Conservation (phyloP, 2,329 filamentous ascomycete species). For the Bipolaris oryzae region DNA sequence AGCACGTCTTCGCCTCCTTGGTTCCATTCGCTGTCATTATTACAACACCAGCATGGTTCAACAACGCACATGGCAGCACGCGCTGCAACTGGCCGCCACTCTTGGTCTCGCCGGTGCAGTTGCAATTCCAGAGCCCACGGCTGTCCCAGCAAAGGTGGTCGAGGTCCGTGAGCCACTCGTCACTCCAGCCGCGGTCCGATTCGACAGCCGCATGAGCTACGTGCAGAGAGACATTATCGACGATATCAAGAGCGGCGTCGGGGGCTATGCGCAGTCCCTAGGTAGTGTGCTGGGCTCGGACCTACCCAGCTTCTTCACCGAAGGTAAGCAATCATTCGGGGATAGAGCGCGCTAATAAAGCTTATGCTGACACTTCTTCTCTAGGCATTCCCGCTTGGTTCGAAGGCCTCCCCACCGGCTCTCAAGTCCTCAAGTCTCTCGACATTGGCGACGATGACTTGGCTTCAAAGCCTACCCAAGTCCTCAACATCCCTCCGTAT, state of each 20-base stretch:
- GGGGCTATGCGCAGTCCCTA: constrained; percentile 38
- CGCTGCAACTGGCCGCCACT: constrained; percentile 31
- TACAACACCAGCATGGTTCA: constrained; percentile 21
- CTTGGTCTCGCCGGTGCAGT: constrained; percentile 32
- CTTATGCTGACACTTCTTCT: constrained; percentile 24
- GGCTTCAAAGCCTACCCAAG: constrained; percentile 68
- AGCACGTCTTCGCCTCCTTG: constrained; percentile 8
- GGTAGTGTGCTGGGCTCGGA: constrained; percentile 44
- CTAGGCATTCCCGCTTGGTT: constrained; percentile 69
- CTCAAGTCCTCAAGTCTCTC: constrained; percentile 66
- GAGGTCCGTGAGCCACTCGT: constrained; percentile 38
- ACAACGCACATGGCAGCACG: constrained; percentile 21
- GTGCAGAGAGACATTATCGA: constrained; percentile 41
- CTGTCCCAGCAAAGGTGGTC: constrained; percentile 39
- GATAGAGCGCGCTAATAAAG: constrained; percentile 20
- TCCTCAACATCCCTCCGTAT: constrained; percentile 69
- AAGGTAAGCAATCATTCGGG: constrained; percentile 31
- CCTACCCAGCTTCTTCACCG: constrained; percentile 46
- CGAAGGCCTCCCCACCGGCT: constrained; percentile 65
- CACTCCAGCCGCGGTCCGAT: constrained; percentile 44
- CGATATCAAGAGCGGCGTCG: constrained; percentile 41
- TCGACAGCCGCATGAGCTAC: constrained; percentile 41
- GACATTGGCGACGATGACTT: constrained; percentile 65
- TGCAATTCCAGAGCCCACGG: constrained; percentile 42
- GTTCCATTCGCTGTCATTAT: constrained; percentile 1